Evolutionary conservation across 257 asterid genomes (phyloP), one percentile per base, ranked within the genome.

Genomic region (Penstemon newberryi): DNA sequence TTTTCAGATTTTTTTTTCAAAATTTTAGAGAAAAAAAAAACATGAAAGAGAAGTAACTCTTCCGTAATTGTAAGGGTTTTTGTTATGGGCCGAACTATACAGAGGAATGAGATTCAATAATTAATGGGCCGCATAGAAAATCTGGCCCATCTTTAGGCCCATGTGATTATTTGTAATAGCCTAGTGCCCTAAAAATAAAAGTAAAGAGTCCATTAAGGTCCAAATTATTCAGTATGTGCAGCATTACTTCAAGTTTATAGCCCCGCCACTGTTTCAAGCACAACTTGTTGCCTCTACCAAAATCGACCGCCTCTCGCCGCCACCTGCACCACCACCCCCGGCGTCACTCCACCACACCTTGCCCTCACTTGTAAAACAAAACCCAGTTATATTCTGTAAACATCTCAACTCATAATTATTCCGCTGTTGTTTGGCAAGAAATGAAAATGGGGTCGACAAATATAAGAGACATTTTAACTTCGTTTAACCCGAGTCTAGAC

Each of bases 401-500:
- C 33, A 37, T n/a, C 3, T 5, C 10, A 25, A 50, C 15, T 51
- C 42, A 0, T 51, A 3, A 52, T 3, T 43, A 7, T 7, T 52
- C 4, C 53, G 7, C 42, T 42, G 25, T 8, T 47, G 25, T 62
- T 55, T 64, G 18, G 39, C 60, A 73, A 57, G 66, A 42, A 69
- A 41, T 15, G 55, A 59, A 44, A 49, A 83, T 90, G 96, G 85
- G 75, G 15, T 70, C 97, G 12, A 67, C 94, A 13, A 69, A 82
- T 73, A 85, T 92, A 41, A 85, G 95, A 59, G 96, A 86, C 60
- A 57, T 88, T 59, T 73, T 90, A 61, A 86, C 88, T 67, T 82
- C 91, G 63, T 92, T 92, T 44, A 90, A 85, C 81, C 96, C 97
- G 2, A 57, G 80, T 46, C 33, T 88, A 68, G 95, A 92, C 82